A percentile compares a stretch with the other conserved stretches of the same genome.
These are phyloP conservation scores for Flaveria bidentis DNA, from an alignment of 129 eudicot genomes.

Conservation along the genomic window DNA sequence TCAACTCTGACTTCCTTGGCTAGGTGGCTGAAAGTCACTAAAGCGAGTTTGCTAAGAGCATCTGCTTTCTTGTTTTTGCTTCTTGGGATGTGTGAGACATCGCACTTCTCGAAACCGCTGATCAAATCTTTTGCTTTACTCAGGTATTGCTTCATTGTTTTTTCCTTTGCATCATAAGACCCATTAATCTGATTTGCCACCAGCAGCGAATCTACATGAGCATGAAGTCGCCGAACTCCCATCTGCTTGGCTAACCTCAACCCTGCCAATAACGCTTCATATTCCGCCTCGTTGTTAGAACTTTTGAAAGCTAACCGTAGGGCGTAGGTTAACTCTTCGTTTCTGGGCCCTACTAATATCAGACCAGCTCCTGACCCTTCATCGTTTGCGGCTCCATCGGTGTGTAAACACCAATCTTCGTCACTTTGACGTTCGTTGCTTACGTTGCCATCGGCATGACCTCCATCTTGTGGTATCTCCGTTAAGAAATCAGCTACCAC, in stretches of 20 bases:
- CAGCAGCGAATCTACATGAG: neutral
- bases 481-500: neutral
- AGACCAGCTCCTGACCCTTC: neutral
- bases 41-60: too few species aligned
- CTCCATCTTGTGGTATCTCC: neutral
- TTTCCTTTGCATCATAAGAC: neutral
- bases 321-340: neutral
- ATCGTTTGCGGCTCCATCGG: neutral
- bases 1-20: too few species aligned
- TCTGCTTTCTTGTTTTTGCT: too few species aligned
- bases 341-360: neutral
- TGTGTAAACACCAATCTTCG: neutral
- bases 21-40: too few species aligned
- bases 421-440: too few species aligned
- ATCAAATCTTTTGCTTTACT: too few species aligned
- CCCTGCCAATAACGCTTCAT: neutral
- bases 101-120: too few species aligned
- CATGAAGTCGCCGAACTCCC: neutral
- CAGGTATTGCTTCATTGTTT: too few species aligned
- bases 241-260: neutral
- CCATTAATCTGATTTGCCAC: neutral
- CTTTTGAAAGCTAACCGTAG: neutral
- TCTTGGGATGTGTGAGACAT: too few species aligned
- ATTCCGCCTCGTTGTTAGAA: neutral
- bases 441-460: too few species aligned